Conservation (phyloP, 2,329 filamentous ascomycete species). For the Penicillium sp. region DNA sequence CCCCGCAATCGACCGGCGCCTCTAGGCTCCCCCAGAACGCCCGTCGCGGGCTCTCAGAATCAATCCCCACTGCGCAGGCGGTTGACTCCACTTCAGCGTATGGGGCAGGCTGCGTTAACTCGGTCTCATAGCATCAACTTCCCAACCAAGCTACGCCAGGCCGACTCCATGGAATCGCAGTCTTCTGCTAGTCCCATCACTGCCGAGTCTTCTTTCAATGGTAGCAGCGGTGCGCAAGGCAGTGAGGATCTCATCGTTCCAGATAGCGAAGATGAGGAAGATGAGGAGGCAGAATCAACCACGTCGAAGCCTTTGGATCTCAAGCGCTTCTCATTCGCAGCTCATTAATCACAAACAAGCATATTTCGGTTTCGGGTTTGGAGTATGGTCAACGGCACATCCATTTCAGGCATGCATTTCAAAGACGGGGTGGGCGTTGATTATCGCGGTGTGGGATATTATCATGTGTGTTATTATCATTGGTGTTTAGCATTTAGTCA, state of each 20-base stretch:
- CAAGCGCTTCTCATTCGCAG: slow-evolving; percentile 42
- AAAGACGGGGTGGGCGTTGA: slow-evolving; percentile 1
- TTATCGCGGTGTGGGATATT: slow-evolving; percentile 10
- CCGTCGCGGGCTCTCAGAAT: slow-evolving; percentile 11
- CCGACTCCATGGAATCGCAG: slow-evolving; percentile 11
- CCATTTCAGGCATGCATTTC: slow-evolving; percentile 15
- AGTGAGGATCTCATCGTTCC: slow-evolving; percentile 59
- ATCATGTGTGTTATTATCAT: not conserved
- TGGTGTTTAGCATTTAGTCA: not conserved
- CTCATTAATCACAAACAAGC: slow-evolving; percentile 20
- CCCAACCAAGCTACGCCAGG: slow-evolving; percentile 20
- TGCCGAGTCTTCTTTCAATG: not conserved
- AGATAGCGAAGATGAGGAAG: slow-evolving; percentile 53
- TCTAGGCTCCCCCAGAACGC: slow-evolving; percentile 17
- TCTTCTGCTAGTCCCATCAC: slow-evolving; percentile 3
- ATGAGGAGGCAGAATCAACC: slow-evolving; percentile 33
- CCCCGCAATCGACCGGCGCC: slow-evolving; percentile 3
- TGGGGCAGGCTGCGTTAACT: slow-evolving; percentile 45
- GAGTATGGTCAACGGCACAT: slow-evolving; percentile 15
- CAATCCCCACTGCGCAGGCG: slow-evolving; percentile 21
- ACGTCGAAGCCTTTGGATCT: slow-evolving; percentile 35
- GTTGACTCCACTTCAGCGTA: slow-evolving; percentile 46
- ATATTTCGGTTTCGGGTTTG: slow-evolving; percentile 17
- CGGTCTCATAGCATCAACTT: slow-evolving; percentile 43
- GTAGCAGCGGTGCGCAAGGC: slow-evolving; percentile 37